These are phyloP conservation scores for Thielaviopsis ethacetica DNA, from an alignment of 2,329 filamentous ascomycete species.

Conservation along the genomic window DNA sequence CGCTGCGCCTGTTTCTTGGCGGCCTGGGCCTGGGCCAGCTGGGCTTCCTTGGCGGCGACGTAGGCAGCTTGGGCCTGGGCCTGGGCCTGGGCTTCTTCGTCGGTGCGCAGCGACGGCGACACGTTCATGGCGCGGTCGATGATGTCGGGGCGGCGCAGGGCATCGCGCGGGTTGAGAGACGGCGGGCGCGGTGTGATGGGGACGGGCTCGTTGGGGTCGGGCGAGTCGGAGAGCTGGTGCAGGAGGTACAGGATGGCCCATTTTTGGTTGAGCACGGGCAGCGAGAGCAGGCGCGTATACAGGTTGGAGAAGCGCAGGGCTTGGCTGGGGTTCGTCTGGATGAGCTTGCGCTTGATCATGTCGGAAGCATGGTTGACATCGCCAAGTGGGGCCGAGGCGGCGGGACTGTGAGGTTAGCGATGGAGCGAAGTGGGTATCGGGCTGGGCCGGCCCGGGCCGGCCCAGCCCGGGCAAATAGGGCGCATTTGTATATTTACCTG, in stretches of 20 bases:
- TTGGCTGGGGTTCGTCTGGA: constrained; percentile 61
- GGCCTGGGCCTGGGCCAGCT: constrained; percentile 16
- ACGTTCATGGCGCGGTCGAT: constrained; percentile 22
- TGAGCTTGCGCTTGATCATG: constrained; percentile 75
- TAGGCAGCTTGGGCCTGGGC: constrained; percentile 26
- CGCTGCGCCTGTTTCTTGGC: neutral
- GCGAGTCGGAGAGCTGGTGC: constrained; percentile 61
- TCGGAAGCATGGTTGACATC: constrained; percentile 87
- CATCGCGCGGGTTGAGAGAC: constrained; percentile 22
- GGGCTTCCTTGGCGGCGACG: constrained; percentile 25
- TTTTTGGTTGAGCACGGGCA: constrained; percentile 87
- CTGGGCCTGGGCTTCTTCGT: constrained; percentile 23
- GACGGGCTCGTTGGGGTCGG: constrained; percentile 35
- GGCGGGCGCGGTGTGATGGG: constrained; percentile 24
- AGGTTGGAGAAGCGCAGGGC: constrained; percentile 79
- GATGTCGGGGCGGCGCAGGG: constrained; percentile 22
- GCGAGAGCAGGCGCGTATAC: constrained; percentile 74
- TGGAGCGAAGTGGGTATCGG: neutral
- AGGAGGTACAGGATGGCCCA: constrained; percentile 92
- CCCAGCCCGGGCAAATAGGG: no score
- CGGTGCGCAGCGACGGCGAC: constrained; percentile 23
- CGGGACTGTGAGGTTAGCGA: neutral
- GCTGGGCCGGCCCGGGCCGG: neutral
- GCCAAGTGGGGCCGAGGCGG: constrained; percentile 27
- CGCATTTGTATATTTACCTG: constrained; percentile 26